Evolutionary conservation across 2,329 filamentous ascomycete species (phyloP), one percentile per base, ranked within the genome.

Genomic region (Gnomoniopsis sp.): DNA sequence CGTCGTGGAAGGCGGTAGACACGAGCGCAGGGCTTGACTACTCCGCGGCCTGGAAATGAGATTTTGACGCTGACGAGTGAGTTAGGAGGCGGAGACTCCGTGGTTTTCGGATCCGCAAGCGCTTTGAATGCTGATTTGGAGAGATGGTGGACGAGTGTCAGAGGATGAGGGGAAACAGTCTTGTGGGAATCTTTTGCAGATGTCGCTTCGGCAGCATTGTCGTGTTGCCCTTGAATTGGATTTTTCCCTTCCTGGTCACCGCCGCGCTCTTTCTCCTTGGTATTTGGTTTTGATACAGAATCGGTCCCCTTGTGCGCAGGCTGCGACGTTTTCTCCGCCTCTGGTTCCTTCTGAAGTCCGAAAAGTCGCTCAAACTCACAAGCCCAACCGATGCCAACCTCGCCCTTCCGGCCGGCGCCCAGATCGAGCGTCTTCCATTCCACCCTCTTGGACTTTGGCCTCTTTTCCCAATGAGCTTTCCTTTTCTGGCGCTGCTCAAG

Each of bases 331-430:
- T 58, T 53, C 10, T 65, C 58, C 49, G 56, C 1, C 21, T 15
- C 48, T 4, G 57, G 22, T 14, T 43, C 22, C 38, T 44, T 43
- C 19, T 59, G 61, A 7, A 74, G 69, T 17, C 71, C 71, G 55
- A 91, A 78, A n/a, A 96, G 72, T 36, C 77, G 76, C 67, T 91
- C 88, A 82, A 91, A 96, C 68, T 96, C 91, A 72, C 90, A 96
- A 11, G 86, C 84, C 81, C 90, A 91, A 0, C 92, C 92, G 54
- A 84, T 75, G 1, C 95, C 95, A 34, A 96, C 68, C 71, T 98
- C 95, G 1, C 93, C 93, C 67, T 86, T 93, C 54, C 85, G 83
- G 1, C 84, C 87, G 43, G 83, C 81, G 0, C 91, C 90, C 11
- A 97, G 76, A 65, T 91, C 83, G 12, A 98, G 76, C 6, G 84